Evolutionary conservation across 2,329 filamentous ascomycete genomes (phyloP).

Genomic region (Nothomitra cinnamomea): DNA sequence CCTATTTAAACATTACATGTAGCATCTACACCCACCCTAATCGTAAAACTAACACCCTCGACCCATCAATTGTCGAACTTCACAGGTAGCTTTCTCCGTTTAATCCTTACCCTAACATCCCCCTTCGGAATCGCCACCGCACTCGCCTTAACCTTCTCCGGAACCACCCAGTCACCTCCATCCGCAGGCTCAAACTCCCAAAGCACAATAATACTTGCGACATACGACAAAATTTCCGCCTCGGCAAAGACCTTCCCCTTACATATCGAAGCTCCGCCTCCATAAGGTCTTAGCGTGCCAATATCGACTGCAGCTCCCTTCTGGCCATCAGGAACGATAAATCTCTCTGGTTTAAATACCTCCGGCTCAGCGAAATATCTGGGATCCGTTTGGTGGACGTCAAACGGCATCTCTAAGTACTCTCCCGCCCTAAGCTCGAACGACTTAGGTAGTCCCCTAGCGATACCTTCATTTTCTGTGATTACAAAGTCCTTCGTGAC

Average conservation of each 20-base stretch:
- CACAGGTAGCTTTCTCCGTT: constrained; percentile 16
- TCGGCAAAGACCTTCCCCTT: constrained; percentile 34
- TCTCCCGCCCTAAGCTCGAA: constrained; percentile 27
- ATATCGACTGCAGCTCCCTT: constrained; percentile 20
- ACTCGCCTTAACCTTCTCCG: constrained; percentile 29
- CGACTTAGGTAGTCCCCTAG: constrained; percentile 18
- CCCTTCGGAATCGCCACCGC: constrained; percentile 32
- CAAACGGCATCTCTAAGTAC: constrained; percentile 27
- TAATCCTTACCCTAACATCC: constrained; percentile 38
- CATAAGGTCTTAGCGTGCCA: constrained; percentile 29
- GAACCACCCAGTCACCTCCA: constrained; percentile 32
- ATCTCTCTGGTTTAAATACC: constrained; percentile 27
- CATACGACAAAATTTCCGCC: constrained; percentile 31
- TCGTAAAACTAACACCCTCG: too few relatives aligned
- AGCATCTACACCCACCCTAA: too few relatives aligned
- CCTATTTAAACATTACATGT: too few relatives aligned
- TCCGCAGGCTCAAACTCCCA: constrained; percentile 36
- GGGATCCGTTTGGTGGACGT: constrained; percentile 26
- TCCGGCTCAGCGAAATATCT: constrained; percentile 22
- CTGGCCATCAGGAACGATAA: constrained; percentile 25
- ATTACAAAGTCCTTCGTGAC: constrained; percentile 23
- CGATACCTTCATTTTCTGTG: constrained; percentile 23
- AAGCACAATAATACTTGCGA: constrained; percentile 33
- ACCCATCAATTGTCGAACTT: neutral
- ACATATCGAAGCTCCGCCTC: constrained; percentile 31